Conservation (phyloP, 129 eudicot species). For the carrot (Daucus carota) region DH1_v3.0 NC_030387.2:39123001-39123500, state of each 20-base stretch:
- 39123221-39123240: slow-evolving; percentile 71
- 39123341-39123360: neutral
- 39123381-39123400: neutral
- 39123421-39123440: neutral
- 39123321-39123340: neutral
- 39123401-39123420: too few species aligned
- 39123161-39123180: slow-evolving; percentile 92
- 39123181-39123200: slow-evolving; percentile 94
- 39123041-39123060: neutral
- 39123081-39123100: neutral
- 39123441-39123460: neutral
- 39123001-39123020: slow-evolving; percentile 83
- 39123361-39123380: neutral
- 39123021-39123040: slow-evolving; percentile 82
- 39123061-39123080: neutral
- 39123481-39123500: neutral
- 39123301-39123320: neutral
- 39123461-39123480: neutral
- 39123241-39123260: neutral
- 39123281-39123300: neutral
- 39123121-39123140: slow-evolving; percentile 96
- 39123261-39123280: neutral
- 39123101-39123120: slow-evolving; percentile 77
- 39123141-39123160: slow-evolving; percentile 91
- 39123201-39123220: slow-evolving; percentile 98